A percentile compares a stretch with the other conserved stretches of the same genome.
These are phyloP conservation scores for Actinomortierella wolfii DNA, from an alignment of 371 early-diverging fungal genomes.

Conservation along the genomic window DNA sequence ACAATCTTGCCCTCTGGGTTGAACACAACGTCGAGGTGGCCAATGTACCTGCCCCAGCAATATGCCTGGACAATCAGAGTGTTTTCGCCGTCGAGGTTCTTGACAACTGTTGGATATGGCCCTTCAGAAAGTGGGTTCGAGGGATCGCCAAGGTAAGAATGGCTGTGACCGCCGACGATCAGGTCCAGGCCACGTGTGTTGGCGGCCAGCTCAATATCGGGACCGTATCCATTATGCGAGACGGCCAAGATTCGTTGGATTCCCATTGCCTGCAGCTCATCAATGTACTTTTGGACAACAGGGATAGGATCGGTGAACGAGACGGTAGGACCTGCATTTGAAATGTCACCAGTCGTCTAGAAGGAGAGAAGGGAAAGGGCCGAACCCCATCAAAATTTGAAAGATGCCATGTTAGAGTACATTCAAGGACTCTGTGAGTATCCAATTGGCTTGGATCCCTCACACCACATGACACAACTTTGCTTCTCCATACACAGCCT, in stretches of 20 bases:
- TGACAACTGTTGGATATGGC: constrained; percentile 63
- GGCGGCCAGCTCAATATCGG: constrained; percentile 63
- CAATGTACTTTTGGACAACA: constrained; percentile 62
- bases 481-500: not conserved
- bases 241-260: constrained; percentile 67
- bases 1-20: constrained; percentile 55
- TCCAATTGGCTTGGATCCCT: too few relatives aligned
- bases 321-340: constrained; percentile 52
- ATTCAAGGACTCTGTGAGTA: not conserved
- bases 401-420: not conserved
- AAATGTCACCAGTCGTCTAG: constrained; percentile 59
- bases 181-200: constrained; percentile 56
- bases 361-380: too few relatives aligned
- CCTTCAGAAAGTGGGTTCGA: constrained; percentile 46
- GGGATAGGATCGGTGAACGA: constrained; percentile 54
- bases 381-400: too few relatives aligned
- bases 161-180: constrained; percentile 79
- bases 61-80: constrained; percentile 63
- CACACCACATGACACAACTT: too few relatives aligned
- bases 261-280: constrained; percentile 60
- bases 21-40: constrained; percentile 66
- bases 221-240: constrained; percentile 73
- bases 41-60: constrained; percentile 70
- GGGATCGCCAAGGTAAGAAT: constrained; percentile 62
- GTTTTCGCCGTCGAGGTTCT: constrained; percentile 57